Base-by-base conservation (phyloP, 148 eudicot species). In the Cornus suecica region DNA sequence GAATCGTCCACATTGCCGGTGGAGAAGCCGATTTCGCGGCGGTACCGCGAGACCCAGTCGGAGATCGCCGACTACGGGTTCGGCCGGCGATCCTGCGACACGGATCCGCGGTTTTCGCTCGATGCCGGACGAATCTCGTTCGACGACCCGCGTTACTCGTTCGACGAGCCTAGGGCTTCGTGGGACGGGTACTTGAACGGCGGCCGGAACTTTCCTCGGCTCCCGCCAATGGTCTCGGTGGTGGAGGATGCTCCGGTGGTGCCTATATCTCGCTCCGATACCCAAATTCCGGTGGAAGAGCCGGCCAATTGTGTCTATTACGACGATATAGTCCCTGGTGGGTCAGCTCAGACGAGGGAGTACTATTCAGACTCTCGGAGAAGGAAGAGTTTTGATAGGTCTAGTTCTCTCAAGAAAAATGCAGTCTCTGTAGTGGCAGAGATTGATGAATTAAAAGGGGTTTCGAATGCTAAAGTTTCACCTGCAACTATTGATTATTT, bases 391-490 rank as follows among this genome's bases (percentile, higher is more conserved):
- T 84, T 88, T 24, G 97, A 90, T 76, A 77, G 94, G 81, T 94
- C 97, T n/a, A 94, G 80, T 78, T 94, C 98, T 0, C 87, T 91
- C 29, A 82, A 94, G 80, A 91, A 88, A 74, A 88, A 90, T 14
- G 98, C 98, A 11, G 98, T 92, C 61, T 79, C 94, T 51, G 97
- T 91, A 69, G 94, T 91, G 73, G 92, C 97, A 8, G 97, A 91
- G 76, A 86, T 90, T 82, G 96, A 91, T 70, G 94, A 91, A 34
- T 58, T 84, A 81, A 91, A 87, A 73, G 79, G 66, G 24, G 83
- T 30, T n/a, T 77, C 85, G 8, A 86, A 79, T 66, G 81, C 80
- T 3, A 90, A 88, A 78, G 84, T 86, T 16, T 74, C 80, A 1
- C 88, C 90, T 45, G 69, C 84, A 9, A 72, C 81, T 61, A 54